These are phyloP conservation scores for Pistacia atlantica DNA, from an alignment of 345 rosid species.

Conservation along the genomic window DNA sequence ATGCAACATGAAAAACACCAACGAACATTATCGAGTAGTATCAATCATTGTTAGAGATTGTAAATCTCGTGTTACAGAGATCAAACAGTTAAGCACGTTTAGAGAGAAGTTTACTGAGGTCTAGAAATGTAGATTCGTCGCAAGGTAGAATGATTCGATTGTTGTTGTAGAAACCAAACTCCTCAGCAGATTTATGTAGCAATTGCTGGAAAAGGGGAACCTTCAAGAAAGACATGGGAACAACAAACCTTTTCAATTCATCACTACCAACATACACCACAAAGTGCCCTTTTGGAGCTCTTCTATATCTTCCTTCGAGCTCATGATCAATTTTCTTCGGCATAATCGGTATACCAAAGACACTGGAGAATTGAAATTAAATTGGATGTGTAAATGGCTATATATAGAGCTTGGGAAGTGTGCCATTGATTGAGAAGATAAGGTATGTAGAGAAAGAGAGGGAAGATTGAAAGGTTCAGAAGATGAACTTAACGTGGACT, in stretches of 20 bases:
- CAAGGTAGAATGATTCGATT: constrained; percentile 27
- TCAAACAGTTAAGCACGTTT: not conserved
- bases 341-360: no score
- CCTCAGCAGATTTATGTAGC: constrained; percentile 36
- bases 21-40: no score
- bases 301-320: not conserved
- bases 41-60: no score
- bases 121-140: constrained; percentile 23
- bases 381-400: not conserved
- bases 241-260: constrained; percentile 27
- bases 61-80: no score
- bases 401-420: constrained; percentile 13
- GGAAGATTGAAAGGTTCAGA: not conserved
- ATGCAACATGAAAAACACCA: no score
- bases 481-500: constrained; percentile 10
- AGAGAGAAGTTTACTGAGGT: constrained; percentile 5
- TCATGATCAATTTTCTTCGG: constrained; percentile 14
- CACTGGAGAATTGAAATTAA: no score
- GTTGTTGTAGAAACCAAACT: constrained; percentile 27
- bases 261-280: constrained; percentile 35
- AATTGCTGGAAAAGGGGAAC: constrained; percentile 26
- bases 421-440: constrained; percentile 1
- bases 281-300: constrained; percentile 30
- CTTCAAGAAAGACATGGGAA: constrained; percentile 30
- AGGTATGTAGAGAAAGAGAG: not conserved